phyloP scores from a whole-genome alignment of 495 filamentous ascomycete genomes.

The Daldinia vernicosa region DNA sequence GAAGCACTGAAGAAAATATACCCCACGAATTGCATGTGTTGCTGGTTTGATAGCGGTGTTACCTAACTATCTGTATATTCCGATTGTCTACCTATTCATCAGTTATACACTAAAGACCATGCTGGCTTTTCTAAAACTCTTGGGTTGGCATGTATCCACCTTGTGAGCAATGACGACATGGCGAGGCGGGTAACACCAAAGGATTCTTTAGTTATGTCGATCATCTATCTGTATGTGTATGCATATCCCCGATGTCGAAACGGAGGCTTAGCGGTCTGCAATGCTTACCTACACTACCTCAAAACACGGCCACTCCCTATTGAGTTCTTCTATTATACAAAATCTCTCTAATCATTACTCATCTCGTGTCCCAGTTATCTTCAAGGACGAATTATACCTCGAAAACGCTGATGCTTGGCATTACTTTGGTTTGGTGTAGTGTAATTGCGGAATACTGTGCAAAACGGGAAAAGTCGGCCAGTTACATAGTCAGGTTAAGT shows the following conservation, averaged over 20 bases:
- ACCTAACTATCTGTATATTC: too few relatives aligned
- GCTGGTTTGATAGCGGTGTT: neutral
- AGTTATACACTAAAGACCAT: neutral
- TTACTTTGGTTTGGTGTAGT: too few relatives aligned
- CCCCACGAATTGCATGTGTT: neutral
- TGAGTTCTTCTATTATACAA: neutral
- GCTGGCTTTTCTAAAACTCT: neutral
- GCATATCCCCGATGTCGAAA: neutral
- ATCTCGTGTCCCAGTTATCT: neutral
- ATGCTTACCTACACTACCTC: neutral
- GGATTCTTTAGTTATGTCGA: neutral
- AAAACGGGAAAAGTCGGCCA: neutral
- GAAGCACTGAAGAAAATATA: neutral
- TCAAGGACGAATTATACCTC: neutral
- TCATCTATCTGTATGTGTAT: neutral
- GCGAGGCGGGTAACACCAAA: neutral
- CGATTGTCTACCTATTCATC: neutral
- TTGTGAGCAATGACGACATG: neutral
- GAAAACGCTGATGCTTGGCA: neutral
- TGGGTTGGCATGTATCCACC: neutral
- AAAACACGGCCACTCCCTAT: neutral
- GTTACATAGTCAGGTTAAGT: neutral
- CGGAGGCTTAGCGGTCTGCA: neutral
- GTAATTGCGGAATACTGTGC: neutral
- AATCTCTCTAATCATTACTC: neutral